phyloP scores from a whole-genome alignment of 148 eudicot genomes.

The Salicornia ramosissima region DNA sequence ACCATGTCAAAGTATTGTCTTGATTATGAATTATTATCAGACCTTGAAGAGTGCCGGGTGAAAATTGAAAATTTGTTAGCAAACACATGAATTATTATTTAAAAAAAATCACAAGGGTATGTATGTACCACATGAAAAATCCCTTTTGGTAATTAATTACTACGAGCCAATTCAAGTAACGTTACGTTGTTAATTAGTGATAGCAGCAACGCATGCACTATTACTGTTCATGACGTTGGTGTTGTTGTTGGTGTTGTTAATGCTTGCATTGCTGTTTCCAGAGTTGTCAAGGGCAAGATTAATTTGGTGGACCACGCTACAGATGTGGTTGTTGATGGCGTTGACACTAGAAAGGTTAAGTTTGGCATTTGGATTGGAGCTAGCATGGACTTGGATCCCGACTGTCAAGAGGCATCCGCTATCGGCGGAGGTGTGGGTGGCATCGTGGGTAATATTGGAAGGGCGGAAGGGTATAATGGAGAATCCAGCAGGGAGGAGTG shows the following conservation, averaged over 20 bases:
- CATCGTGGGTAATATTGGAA: conserved; percentile 1
- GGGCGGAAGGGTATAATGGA: conserved; percentile 48
- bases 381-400: conserved; percentile 75
- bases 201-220: conserved; percentile 15
- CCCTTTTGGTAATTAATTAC: no score
- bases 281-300: conserved; percentile 39
- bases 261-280: conserved; percentile 16
- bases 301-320: conserved; percentile 68
- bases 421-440: not conserved
- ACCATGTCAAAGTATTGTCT: no score
- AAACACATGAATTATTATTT: no score
- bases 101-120: no score
- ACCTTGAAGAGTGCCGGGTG: no score
- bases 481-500: conserved; percentile 87
- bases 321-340: conserved; percentile 69
- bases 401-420: conserved; percentile 70
- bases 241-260: not conserved
- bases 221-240: not conserved
- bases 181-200: conserved; percentile 7
- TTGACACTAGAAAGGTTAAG: conserved; percentile 70
- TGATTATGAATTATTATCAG: no score
- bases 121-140: no score
- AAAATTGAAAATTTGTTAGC: no score
- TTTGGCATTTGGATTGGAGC: conserved; percentile 76
- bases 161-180: no score